Percentiles rank a stretch among this genome's conserved stretches.
Evolutionary conservation across 1,284 basidiomycete species (phyloP).

Genomic region (Chalciporus sp.): DNA sequence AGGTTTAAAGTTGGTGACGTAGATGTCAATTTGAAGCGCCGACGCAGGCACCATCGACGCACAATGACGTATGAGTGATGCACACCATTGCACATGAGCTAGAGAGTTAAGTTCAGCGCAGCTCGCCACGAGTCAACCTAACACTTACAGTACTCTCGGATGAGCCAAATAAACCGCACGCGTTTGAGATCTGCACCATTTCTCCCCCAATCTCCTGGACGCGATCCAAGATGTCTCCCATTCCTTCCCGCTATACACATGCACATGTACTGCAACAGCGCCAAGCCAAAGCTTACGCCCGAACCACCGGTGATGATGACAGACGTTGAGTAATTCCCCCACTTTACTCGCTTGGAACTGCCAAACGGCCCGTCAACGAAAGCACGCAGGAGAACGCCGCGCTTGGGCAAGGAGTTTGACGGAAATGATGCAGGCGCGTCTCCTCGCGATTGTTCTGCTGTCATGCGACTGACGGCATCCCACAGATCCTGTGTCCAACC

Average conservation of each 20-base stretch:
- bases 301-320: constrained; percentile 80
- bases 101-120: constrained; percentile 1
- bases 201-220: constrained; percentile 44
- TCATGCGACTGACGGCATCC: constrained; percentile 50
- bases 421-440: constrained; percentile 12
- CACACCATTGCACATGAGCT: constrained; percentile 88
- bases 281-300: constrained; percentile 77
- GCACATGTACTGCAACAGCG: constrained; percentile 73
- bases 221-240: constrained; percentile 46
- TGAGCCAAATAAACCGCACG: constrained; percentile 83
- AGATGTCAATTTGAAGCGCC: constrained; percentile 77
- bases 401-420: constrained; percentile 34
- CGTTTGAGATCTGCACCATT: constrained; percentile 54
- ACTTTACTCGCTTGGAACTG: constrained; percentile 66
- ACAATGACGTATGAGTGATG: constrained; percentile 68
- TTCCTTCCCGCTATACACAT: constrained; percentile 61
- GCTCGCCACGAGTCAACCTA: neutral
- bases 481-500: constrained; percentile 81
- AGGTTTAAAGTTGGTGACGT: constrained; percentile 63
- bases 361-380: constrained; percentile 82
- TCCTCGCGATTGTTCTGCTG: constrained; percentile 39
- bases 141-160: constrained; percentile 77
- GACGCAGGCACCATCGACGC: constrained; percentile 59
- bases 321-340: constrained; percentile 66
- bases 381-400: constrained; percentile 64